These are phyloP conservation scores for Basidioascus undulatus DNA, from an alignment of 768 basidiomycete species.

Conservation along the genomic window DNA sequence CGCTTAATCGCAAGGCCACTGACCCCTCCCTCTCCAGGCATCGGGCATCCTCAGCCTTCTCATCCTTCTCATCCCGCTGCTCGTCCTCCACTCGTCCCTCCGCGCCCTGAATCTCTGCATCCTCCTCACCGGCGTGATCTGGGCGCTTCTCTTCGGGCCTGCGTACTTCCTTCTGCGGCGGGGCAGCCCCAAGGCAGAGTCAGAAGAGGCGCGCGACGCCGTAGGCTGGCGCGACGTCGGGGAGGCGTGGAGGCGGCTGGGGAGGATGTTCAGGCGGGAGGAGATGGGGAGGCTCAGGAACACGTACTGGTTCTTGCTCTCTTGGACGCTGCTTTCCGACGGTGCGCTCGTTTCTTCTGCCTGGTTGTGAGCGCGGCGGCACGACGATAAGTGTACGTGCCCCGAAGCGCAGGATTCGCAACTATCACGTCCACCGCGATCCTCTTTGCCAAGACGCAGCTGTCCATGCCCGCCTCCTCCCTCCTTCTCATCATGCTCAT, in stretches of 20 bases:
- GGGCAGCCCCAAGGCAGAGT: conserved; percentile 3
- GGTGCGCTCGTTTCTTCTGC: conserved; percentile 25
- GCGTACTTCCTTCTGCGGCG: conserved; percentile 50
- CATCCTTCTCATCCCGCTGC: conserved; percentile 57
- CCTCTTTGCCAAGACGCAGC: conserved; percentile 69
- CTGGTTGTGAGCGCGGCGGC: neutral
- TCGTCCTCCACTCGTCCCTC: conserved; percentile 43
- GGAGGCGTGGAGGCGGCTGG: conserved; percentile 51
- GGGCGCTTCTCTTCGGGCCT: conserved; percentile 59
- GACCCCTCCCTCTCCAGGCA: conserved; percentile 52
- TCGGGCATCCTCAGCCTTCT: conserved; percentile 53
- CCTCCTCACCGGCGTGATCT: conserved; percentile 64
- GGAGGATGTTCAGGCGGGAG: conserved; percentile 42
- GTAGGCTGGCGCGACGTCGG: too few relatives aligned
- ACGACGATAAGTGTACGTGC: neutral
- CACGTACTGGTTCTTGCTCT: conserved; percentile 70
- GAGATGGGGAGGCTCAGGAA: conserved; percentile 52
- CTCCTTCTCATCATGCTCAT: conserved; percentile 20
- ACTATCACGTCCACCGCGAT: conserved; percentile 80
- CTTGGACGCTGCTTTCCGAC: conserved; percentile 87
- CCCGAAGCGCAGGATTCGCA: conserved; percentile 40
- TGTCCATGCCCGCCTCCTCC: conserved; percentile 52
- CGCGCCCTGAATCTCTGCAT: conserved; percentile 59
- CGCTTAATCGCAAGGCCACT: conserved; percentile 32
- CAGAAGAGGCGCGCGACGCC: conserved; percentile 1